Percentiles rank a stretch among this genome's conserved stretches.
Conservation (phyloP, 2,329 filamentous ascomycete genomes). For the Verticillium zaregamsianum region DNA sequence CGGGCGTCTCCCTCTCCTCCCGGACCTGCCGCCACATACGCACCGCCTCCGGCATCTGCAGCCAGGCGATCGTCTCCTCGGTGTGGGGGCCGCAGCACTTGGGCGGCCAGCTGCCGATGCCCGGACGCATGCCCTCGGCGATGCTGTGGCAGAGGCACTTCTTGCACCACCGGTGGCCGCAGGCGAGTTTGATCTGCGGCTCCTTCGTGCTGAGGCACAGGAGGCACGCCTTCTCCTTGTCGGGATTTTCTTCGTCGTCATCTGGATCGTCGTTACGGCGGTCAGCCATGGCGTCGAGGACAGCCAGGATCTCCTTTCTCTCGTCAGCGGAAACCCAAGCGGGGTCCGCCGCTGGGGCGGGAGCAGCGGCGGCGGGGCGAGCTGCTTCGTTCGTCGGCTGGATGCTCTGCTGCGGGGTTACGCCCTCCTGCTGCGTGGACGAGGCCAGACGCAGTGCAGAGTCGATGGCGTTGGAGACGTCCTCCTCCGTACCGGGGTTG, state of each 20-base stretch:
- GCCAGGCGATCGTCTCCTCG: conserved; percentile 5
- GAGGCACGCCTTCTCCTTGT: conserved; percentile 1
- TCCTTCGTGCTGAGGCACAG: conserved; percentile 2
- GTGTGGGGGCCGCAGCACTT: conserved; percentile 11
- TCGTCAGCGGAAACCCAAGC: background rate
- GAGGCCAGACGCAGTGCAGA: no score
- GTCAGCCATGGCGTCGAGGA: background rate
- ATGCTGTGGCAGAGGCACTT: conserved; percentile 11
- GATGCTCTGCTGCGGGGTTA: no score
- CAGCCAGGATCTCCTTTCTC: background rate
- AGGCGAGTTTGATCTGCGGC: conserved; percentile 5
- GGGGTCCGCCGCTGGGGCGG: no score
- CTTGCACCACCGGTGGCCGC: conserved; percentile 12
- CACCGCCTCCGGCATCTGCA: conserved; percentile 1
- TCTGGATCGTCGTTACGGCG: background rate
- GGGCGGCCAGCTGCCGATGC: conserved; percentile 9
- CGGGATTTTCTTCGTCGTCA: background rate
- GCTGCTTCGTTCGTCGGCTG: no score
- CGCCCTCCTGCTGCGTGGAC: no score
- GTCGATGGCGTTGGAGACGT: no score
- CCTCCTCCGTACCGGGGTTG: background rate
- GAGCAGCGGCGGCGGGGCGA: no score
- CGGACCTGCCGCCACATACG: conserved; percentile 7
- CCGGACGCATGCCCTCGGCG: conserved; percentile 6
- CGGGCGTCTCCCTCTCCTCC: conserved; percentile 8